These are phyloP conservation scores for Dothideomycetes sp. DNA, from an alignment of 2,329 filamentous ascomycete genomes.

Conservation along the genomic window DNA sequence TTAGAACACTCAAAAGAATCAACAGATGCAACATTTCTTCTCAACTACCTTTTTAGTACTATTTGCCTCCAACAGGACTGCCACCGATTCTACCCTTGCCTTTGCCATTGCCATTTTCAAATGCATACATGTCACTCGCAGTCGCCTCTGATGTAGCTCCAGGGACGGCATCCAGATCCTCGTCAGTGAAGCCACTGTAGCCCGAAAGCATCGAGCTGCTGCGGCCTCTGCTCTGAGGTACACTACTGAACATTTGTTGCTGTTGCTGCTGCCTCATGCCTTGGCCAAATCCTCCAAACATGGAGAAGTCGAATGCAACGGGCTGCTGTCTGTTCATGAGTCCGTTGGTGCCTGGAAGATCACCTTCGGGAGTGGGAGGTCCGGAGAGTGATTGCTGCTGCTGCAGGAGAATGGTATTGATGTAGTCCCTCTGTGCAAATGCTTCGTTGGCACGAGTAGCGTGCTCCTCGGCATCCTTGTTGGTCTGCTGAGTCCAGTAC, in stretches of 20 bases:
- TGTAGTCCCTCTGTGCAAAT: slow-evolving; percentile 29
- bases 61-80: slow-evolving; percentile 11
- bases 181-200: slow-evolving; percentile 43
- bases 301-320: slow-evolving; percentile 17
- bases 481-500: slow-evolving; percentile 30
- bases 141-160: slow-evolving; percentile 4
- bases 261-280: slow-evolving; percentile 9
- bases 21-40: slow-evolving; percentile 5
- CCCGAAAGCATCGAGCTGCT: slow-evolving; percentile 45
- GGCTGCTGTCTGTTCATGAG: slow-evolving; percentile 17
- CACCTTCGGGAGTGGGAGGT: slow-evolving; percentile 48
- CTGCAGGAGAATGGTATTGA: slow-evolving; percentile 20
- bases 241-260: slow-evolving; percentile 10
- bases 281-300: slow-evolving; percentile 14
- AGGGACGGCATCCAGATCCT: slow-evolving; percentile 15
- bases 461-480: slow-evolving; percentile 28
- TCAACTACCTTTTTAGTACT: slow-evolving; percentile 10
- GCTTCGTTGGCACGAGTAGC: slow-evolving; percentile 32
- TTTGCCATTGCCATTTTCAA: slow-evolving; percentile 11
- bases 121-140: too few species aligned
- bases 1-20: background rate
- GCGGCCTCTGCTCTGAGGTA: slow-evolving; percentile 35
- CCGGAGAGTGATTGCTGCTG: slow-evolving; percentile 20
- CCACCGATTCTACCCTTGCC: slow-evolving; percentile 15
- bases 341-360: slow-evolving; percentile 43